Percentiles rank a stretch among this genome's conserved stretches.
Evolutionary conservation across 257 asterid genomes (phyloP).

Genomic region (Coffea eugenioides): DNA sequence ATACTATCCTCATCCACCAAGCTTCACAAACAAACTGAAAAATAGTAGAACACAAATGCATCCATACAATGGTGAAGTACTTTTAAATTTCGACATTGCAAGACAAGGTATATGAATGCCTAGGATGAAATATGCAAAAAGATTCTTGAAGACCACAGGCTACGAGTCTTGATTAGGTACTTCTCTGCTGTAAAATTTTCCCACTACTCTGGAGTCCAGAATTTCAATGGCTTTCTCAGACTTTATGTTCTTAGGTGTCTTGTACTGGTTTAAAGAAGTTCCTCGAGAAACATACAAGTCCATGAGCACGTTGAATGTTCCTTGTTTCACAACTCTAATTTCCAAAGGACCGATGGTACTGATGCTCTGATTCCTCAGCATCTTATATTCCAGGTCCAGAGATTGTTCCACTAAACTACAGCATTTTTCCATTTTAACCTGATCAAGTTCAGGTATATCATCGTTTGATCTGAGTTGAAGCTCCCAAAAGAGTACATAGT

Average conservation of each 20-base stretch:
- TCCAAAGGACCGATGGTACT: slow-evolving; percentile 13
- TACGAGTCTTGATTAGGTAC: not conserved
- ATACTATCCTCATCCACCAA: no score
- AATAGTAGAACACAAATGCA: no score
- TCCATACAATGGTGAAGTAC: no score
- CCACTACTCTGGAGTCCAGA: slow-evolving; percentile 5
- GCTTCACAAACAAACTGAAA: no score
- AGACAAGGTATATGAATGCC: no score
- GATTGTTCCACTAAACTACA: slow-evolving; percentile 8
- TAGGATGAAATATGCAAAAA: no score
- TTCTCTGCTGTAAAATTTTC: not conserved
- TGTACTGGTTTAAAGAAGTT: slow-evolving; percentile 8
- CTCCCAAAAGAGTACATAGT: slow-evolving; percentile 25
- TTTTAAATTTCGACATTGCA: no score
- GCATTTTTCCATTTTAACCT: not conserved
- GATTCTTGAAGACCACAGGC: no score
- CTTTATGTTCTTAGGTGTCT: not conserved
- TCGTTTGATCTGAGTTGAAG: not conserved
- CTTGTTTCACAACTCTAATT: slow-evolving; percentile 17
- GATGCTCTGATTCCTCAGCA: not conserved
- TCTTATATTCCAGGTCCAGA: not conserved
- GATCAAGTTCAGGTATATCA: not conserved
- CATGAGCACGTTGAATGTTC: slow-evolving; percentile 16
- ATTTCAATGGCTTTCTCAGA: slow-evolving; percentile 11
- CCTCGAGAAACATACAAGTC: slow-evolving; percentile 12